A percentile compares a stretch with the other conserved stretches of the same genome.
These are phyloP conservation scores for Reticulascus tulasneorum DNA, from an alignment of 2,329 filamentous ascomycete species.

Conservation along the genomic window DNA sequence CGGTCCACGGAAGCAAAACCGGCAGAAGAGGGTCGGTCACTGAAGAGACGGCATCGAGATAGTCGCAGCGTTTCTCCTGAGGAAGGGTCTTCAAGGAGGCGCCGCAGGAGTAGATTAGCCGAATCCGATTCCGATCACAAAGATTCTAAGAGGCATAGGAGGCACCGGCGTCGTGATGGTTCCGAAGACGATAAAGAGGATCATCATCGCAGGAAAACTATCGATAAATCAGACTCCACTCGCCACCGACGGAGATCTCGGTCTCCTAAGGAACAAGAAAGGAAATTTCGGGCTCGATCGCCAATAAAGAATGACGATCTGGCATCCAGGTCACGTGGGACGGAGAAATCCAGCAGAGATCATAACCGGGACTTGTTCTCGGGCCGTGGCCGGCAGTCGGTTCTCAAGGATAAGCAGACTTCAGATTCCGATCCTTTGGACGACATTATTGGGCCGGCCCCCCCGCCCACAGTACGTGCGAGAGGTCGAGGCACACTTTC, in stretches of 20 bases:
- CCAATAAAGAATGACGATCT: too few relatives aligned
- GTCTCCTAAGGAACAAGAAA: constrained; percentile 8
- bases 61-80: constrained; percentile 11
- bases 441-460: constrained; percentile 71
- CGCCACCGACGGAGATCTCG: constrained; percentile 28
- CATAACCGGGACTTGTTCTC: not conserved
- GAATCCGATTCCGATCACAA: constrained; percentile 9
- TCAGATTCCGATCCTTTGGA: constrained; percentile 70
- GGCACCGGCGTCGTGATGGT: constrained; percentile 20
- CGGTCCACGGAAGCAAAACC: constrained; percentile 4
- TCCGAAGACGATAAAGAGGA: constrained; percentile 24
- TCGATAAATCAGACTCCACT: too few relatives aligned
- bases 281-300: constrained; percentile 9
- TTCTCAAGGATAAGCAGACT: constrained; percentile 18
- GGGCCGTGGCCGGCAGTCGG: constrained; percentile 4
- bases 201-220: too few relatives aligned
- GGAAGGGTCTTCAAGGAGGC: not conserved
- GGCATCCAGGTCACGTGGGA: too few relatives aligned
- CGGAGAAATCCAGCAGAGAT: constrained; percentile 1
- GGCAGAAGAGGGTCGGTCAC: constrained; percentile 2
- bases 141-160: constrained; percentile 9
- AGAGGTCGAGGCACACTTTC: constrained; percentile 68
- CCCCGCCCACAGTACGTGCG: constrained; percentile 46
- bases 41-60: constrained; percentile 1
- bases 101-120: constrained; percentile 3